phyloP scores from a whole-genome alignment of 345 rosid species.

The Citrus sinensis region DVS_A1.0 CM039169.1:22903501-22904000 shows the following conservation, averaged over 20 bases:
- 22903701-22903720: not conserved
- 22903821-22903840: conserved; percentile 5
- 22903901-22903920: not conserved
- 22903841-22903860: conserved; percentile 13
- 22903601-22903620: not conserved
- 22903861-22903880: not conserved
- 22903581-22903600: not conserved
- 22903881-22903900: not conserved
- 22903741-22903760: not conserved
- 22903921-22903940: not conserved
- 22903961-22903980: not conserved
- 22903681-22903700: not conserved
- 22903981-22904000: not conserved
- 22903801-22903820: not conserved
- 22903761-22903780: not conserved
- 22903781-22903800: not conserved
- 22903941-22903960: not conserved
- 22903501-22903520: too few species aligned
- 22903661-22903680: not conserved
- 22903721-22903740: conserved; percentile 2
- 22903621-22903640: conserved; percentile 2
- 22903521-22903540: not conserved
- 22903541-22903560: conserved; percentile 8
- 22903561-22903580: not conserved
- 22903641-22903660: not conserved